phyloP scores from a whole-genome alignment of 371 early-diverging fungal genomes.

The Actinomucor elegans region DNA sequence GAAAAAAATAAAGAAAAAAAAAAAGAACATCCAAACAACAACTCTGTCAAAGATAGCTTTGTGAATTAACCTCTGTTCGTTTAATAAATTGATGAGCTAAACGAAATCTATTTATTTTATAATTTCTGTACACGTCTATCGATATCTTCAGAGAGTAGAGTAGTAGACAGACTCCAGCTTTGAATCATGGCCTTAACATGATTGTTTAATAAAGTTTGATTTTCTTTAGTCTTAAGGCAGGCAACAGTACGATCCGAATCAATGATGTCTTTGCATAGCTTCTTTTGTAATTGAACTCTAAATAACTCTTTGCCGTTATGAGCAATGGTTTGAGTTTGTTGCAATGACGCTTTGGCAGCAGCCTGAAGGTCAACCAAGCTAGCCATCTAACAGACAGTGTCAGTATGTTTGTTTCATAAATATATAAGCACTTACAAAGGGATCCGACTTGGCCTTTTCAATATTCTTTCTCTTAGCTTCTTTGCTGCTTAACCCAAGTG shows the following conservation, averaged over 20 bases:
- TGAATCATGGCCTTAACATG: conserved; percentile 31
- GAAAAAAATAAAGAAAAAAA: no score
- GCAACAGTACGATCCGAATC: conserved; percentile 17
- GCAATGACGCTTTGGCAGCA: conserved; percentile 24
- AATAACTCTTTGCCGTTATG: conserved; percentile 30
- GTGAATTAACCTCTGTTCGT: no score
- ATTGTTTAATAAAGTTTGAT: conserved; percentile 21
- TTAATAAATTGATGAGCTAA: no score
- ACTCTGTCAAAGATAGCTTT: no score
- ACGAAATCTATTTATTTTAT: conserved; percentile 16
- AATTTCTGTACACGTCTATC: conserved; percentile 39
- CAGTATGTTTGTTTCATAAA: no score
- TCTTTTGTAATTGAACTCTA: conserved; percentile 37
- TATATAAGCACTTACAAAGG: conserved; percentile 26
- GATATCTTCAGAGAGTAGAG: conserved; percentile 31
- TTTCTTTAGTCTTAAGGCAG: conserved; percentile 24
- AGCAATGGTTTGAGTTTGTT: conserved; percentile 24
- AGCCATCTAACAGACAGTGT: conserved; percentile 12
- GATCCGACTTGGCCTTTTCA: conserved; percentile 25
- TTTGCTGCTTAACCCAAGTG: conserved; percentile 39
- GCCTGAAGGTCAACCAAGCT: conserved; percentile 20
- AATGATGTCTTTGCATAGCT: conserved; percentile 21
- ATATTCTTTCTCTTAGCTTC: conserved; percentile 42
- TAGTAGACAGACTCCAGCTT: conserved; percentile 40
- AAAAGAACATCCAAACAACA: no score